phyloP scores from a whole-genome alignment of 371 early-diverging fungal genomes.

The Lichtheimia corymbifera region DNA sequence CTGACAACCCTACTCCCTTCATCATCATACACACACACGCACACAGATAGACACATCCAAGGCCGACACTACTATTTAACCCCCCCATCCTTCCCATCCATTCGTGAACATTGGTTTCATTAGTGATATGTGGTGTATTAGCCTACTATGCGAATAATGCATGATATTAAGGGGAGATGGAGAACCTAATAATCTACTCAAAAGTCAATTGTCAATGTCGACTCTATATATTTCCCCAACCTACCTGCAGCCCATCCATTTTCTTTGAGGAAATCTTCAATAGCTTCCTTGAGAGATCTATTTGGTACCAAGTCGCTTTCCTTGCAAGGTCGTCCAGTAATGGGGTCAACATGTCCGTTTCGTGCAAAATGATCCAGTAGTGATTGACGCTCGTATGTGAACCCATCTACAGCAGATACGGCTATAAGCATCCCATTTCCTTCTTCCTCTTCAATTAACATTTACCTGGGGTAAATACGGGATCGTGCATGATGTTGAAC shows the following conservation, averaged over 20 bases:
- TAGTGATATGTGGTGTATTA: too few species aligned
- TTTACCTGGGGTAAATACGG: slow-evolving; percentile 50
- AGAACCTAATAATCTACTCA: too few species aligned
- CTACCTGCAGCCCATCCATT: slow-evolving; percentile 67
- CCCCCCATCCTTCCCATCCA: too few species aligned
- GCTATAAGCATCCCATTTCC: background rate
- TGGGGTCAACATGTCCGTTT: slow-evolving; percentile 79
- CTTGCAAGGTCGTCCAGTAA: slow-evolving; percentile 64
- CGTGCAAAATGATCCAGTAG: slow-evolving; percentile 69
- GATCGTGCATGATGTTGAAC: slow-evolving; percentile 55
- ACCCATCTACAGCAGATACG: slow-evolving; percentile 36
- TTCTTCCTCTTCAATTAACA: background rate
- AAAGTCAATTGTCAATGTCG: too few species aligned
- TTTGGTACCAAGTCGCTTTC: slow-evolving; percentile 72
- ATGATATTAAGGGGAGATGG: too few species aligned
- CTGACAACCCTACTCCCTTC: too few species aligned
- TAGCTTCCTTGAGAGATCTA: slow-evolving; percentile 70
- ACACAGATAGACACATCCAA: too few species aligned
- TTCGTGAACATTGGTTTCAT: too few species aligned
- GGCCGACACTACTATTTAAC: too few species aligned
- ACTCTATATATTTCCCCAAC: background rate
- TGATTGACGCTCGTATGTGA: slow-evolving; percentile 72
- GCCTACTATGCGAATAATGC: too few species aligned
- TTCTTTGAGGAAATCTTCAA: slow-evolving; percentile 60
- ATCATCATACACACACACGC: too few species aligned